Evolutionary conservation across 1,139 yeast species (phyloP).

Genomic region (Zygotorulaspora mrakii): DNA sequence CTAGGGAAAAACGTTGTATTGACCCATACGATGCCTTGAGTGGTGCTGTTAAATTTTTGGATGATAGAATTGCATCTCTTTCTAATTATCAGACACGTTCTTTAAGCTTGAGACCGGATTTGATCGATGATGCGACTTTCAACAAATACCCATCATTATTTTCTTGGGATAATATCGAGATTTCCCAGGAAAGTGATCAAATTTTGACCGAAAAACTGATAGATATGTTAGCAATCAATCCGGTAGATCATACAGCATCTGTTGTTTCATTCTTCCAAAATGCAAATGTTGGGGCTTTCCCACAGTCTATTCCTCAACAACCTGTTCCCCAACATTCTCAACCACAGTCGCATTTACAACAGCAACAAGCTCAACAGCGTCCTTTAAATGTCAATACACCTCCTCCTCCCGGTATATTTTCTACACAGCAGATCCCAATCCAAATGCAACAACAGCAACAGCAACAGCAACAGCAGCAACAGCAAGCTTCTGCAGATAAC

Average conservation of each 20-base stretch:
- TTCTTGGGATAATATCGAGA: conserved; percentile 38
- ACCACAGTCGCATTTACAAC: conserved; percentile 24
- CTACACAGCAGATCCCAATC: conserved; percentile 23
- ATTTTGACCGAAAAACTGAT: conserved; percentile 34
- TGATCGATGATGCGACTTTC: conserved; percentile 38
- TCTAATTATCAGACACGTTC: conserved; percentile 31
- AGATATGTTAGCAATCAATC: conserved; percentile 34
- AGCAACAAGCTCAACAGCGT: conserved; percentile 21
- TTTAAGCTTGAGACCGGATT: conserved; percentile 38
- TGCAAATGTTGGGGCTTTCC: conserved; percentile 14
- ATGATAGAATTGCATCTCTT: conserved; percentile 37
- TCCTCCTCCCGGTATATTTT: conserved; percentile 48
- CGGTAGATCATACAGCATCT: conserved; percentile 35
- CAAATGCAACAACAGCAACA: conserved; percentile 22
- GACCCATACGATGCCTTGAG: conserved; percentile 37
- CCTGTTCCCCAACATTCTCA: conserved; percentile 20
- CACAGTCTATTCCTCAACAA: conserved; percentile 22
- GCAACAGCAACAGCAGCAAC: conserved; percentile 17
- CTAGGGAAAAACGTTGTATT: conserved; percentile 26
- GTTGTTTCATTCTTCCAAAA: conserved; percentile 33
- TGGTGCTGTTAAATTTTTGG: conserved; percentile 38
- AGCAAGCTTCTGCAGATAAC: conserved; percentile 14
- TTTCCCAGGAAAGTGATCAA: conserved; percentile 30
- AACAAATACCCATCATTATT: conserved; percentile 43
- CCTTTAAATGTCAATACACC: conserved; percentile 36